phyloP scores from a whole-genome alignment of 1,139 yeast genomes.

The Blastobotrys apis region DNA sequence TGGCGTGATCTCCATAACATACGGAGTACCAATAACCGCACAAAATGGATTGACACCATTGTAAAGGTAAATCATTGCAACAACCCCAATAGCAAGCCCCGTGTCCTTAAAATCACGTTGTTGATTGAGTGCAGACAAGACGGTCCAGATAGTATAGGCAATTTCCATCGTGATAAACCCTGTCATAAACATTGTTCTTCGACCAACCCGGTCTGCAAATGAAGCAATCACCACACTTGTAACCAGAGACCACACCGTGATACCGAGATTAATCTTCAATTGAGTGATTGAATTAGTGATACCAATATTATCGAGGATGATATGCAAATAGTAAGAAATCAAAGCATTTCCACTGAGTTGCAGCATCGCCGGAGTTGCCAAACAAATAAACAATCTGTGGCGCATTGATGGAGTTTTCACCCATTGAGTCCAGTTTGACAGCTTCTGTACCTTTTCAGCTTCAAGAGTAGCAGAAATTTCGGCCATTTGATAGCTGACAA shows the following conservation, averaged over 20 bases:
- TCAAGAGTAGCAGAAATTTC: constrained; percentile 23
- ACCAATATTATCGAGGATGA: constrained; percentile 30
- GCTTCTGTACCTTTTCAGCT: constrained; percentile 16
- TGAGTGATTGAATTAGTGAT: constrained; percentile 39
- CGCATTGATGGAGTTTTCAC: too few species aligned
- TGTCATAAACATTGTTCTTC: constrained; percentile 34
- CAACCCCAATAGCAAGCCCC: constrained; percentile 20
- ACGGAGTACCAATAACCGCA: constrained; percentile 31
- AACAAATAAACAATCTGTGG: too few species aligned
- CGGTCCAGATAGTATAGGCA: constrained; percentile 24
- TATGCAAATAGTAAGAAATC: constrained; percentile 44
- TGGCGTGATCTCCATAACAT: constrained; percentile 59
- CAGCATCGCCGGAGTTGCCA: too few species aligned
- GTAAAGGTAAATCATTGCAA: constrained; percentile 21
- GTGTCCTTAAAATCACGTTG: constrained; percentile 20
- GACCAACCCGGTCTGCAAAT: constrained; percentile 34
- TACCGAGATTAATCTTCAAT: constrained; percentile 27
- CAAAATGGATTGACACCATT: constrained; percentile 26
- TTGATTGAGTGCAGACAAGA: constrained; percentile 26
- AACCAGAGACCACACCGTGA: constrained; percentile 37
- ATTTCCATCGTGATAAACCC: constrained; percentile 31
- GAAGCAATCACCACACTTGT: constrained; percentile 35
- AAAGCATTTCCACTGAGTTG: constrained; percentile 44
- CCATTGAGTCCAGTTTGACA: too few species aligned
- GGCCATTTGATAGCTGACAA: constrained; percentile 26